These are phyloP conservation scores for Dendrobium catenatum DNA, from an alignment of 106 monocot genomes.

Conservation along the genomic window DNA sequence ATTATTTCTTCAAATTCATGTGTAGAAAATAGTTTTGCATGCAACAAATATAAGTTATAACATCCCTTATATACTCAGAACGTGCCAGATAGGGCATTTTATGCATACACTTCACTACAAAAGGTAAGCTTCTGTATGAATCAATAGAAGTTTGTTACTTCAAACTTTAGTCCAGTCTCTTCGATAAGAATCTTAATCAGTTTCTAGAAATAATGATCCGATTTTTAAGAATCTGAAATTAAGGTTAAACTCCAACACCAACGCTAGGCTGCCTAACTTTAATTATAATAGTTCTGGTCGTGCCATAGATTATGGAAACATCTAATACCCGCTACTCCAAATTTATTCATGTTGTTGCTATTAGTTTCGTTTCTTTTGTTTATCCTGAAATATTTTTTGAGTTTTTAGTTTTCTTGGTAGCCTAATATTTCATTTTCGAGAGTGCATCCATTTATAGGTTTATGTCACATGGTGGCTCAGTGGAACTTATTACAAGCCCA, in stretches of 20 bases:
- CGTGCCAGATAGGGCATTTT: not conserved
- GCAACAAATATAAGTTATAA: not conserved
- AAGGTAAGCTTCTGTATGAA: not conserved
- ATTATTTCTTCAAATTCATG: not conserved
- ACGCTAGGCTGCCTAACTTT: not conserved
- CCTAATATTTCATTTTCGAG: not conserved
- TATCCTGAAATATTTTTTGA: not conserved
- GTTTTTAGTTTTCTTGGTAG: not conserved
- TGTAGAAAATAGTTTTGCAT: not conserved
- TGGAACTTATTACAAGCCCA: conserved; percentile 76
- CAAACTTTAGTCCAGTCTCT: too few species aligned
- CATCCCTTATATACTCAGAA: not conserved
- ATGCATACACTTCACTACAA: not conserved
- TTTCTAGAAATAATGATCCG: too few species aligned
- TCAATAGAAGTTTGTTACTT: not conserved
- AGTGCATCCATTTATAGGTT: conserved; percentile 44
- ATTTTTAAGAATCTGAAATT: too few species aligned
- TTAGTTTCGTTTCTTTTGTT: not conserved
- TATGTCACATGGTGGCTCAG: conserved; percentile 93
- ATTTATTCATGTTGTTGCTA: not conserved
- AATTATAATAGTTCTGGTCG: not conserved
- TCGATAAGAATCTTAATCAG: too few species aligned
- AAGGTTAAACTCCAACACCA: not conserved
- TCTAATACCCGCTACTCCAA: not conserved
- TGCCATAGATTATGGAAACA: not conserved